These are phyloP conservation scores for Colletotrichum godetiae DNA, from an alignment of 2,329 filamentous ascomycete species.

Conservation along the genomic window DNA sequence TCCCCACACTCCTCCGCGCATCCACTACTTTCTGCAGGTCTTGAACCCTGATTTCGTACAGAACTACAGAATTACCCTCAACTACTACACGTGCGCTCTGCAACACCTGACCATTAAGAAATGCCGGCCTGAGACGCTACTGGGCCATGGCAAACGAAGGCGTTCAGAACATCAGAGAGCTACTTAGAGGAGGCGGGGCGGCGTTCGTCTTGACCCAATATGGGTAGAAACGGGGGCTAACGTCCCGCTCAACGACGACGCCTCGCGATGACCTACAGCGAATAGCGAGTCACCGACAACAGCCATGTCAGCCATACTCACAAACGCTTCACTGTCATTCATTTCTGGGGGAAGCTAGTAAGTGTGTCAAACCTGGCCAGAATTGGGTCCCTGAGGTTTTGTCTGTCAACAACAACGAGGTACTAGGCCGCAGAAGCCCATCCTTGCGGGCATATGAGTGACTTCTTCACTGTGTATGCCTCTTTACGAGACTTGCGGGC, in stretches of 20 bases:
- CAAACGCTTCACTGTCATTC: neutral
- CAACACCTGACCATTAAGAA: conserved; percentile 35
- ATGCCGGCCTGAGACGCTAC: conserved; percentile 32
- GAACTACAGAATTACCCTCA: conserved; percentile 8
- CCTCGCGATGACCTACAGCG: conserved; percentile 28
- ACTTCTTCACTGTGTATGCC: neutral
- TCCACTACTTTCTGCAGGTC: conserved; percentile 30
- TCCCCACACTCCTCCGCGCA: conserved; percentile 34
- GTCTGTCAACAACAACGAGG: neutral
- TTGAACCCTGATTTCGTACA: conserved; percentile 23
- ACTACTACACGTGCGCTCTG: conserved; percentile 12
- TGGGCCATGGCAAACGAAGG: neutral
- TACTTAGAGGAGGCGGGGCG: neutral
- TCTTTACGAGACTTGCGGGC: too few species aligned
- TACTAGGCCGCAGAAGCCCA: neutral
- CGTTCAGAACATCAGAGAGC: neutral
- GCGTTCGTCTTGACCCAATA: conserved; percentile 6
- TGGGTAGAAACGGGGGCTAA: conserved; percentile 20
- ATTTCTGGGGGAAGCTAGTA: neutral
- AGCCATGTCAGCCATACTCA: conserved; percentile 2
- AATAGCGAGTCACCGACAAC: conserved; percentile 24
- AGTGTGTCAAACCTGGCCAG: neutral
- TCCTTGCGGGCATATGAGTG: neutral
- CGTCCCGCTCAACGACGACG: conserved; percentile 12
- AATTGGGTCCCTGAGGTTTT: neutral